Percentiles rank a stretch among this genome's conserved stretches.
These are phyloP conservation scores for Helenozyma baotianmanensis DNA, from an alignment of 805 yeast genomes.

Conservation along the genomic window DNA sequence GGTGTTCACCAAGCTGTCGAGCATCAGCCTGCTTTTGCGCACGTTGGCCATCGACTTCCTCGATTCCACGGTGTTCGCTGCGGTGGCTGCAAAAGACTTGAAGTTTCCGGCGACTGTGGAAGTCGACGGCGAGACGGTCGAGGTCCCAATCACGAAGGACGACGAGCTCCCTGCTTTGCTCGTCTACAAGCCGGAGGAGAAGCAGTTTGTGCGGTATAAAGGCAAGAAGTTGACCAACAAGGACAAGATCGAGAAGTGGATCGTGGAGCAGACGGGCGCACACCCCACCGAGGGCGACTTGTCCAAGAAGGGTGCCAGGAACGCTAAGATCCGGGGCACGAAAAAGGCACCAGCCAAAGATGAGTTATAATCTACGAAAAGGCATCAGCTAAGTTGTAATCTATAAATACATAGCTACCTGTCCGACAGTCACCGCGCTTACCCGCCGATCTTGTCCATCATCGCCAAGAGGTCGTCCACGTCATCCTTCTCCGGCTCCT, in stretches of 20 bases:
- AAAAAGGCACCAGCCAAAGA: slow-evolving; percentile 17
- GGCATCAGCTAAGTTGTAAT: too few relatives aligned
- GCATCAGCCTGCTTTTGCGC: slow-evolving; percentile 53
- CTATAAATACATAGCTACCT: background rate
- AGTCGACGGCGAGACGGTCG: slow-evolving; percentile 18
- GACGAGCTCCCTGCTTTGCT: slow-evolving; percentile 26
- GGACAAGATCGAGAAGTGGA: slow-evolving; percentile 28
- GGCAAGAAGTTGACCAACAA: slow-evolving; percentile 27
- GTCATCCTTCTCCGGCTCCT: slow-evolving; percentile 19
- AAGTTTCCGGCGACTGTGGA: slow-evolving; percentile 4
- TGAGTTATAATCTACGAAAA: slow-evolving; percentile 8
- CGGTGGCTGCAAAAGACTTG: slow-evolving; percentile 23
- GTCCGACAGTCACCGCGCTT: slow-evolving; percentile 1
- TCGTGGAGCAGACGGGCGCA: slow-evolving; percentile 21
- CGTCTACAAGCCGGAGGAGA: slow-evolving; percentile 17
- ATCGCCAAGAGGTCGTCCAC: slow-evolving; percentile 31
- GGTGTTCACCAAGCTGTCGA: slow-evolving; percentile 48
- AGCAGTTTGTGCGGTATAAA: slow-evolving; percentile 19
- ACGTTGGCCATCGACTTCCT: slow-evolving; percentile 68
- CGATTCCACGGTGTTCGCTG: slow-evolving; percentile 45
- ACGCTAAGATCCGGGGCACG: slow-evolving; percentile 27
- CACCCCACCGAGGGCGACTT: slow-evolving; percentile 38
- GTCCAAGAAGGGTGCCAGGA: slow-evolving; percentile 30
- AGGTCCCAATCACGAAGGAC: slow-evolving; percentile 16
- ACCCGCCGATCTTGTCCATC: slow-evolving; percentile 31